Evolutionary conservation across 2,329 filamentous ascomycete species (phyloP).

Genomic region (Zasmidium angulare): DNA sequence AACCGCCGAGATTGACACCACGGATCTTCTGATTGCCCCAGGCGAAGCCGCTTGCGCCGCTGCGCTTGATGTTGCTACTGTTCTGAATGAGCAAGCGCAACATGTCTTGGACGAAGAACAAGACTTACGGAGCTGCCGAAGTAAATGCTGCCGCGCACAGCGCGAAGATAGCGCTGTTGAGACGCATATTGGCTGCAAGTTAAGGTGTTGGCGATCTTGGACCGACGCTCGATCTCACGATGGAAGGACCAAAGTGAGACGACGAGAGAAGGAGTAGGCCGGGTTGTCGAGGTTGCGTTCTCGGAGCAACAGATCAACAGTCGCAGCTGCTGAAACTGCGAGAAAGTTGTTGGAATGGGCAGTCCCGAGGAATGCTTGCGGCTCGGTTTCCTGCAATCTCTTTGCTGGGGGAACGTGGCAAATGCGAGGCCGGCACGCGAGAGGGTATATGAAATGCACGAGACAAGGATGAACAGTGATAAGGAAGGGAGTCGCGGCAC

Average conservation of each 20-base stretch:
- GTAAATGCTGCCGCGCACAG: constrained; percentile 27
- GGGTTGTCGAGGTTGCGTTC: neutral
- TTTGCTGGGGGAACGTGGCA: constrained; percentile 1
- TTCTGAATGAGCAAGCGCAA: constrained; percentile 5
- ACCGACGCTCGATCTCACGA: neutral
- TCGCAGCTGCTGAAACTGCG: constrained; percentile 15
- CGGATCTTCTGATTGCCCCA: constrained; percentile 53
- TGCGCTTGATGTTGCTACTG: constrained; percentile 17
- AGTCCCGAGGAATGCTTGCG: constrained; percentile 11
- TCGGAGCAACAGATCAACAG: constrained; percentile 4
- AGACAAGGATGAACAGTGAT: constrained; percentile 1
- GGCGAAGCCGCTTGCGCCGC: constrained; percentile 40
- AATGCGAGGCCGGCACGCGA: constrained; percentile 11
- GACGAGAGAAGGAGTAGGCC: neutral
- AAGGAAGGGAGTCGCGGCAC: neutral
- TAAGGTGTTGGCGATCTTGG: neutral
- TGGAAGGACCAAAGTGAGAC: neutral
- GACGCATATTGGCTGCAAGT: constrained; percentile 22
- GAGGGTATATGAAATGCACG: neutral
- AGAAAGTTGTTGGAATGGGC: constrained; percentile 13
- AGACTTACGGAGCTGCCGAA: constrained; percentile 29
- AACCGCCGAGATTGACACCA: constrained; percentile 53
- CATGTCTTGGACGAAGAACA: neutral
- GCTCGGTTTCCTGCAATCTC: constrained; percentile 14
- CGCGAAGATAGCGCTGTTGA: constrained; percentile 25